A percentile compares a stretch with the other conserved stretches of the same genome.
These are phyloP conservation scores for Ailanthus altissimus DNA, from an alignment of 345 rosid species.

Conservation along the genomic window DNA sequence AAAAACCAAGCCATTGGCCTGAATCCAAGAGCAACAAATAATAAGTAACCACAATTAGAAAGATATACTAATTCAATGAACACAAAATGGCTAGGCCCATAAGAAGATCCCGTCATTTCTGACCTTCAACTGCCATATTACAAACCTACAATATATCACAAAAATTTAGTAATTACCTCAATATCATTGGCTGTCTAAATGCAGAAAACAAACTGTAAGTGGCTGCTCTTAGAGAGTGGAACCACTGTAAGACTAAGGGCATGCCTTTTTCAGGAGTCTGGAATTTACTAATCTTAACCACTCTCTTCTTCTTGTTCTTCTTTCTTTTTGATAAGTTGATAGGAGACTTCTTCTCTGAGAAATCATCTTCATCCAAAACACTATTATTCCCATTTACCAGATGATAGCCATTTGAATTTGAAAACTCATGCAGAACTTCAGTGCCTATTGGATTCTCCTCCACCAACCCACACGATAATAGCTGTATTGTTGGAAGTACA, in stretches of 20 bases:
- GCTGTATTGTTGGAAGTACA: conserved; percentile 64
- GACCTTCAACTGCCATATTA: conserved; percentile 9
- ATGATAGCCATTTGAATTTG: conserved; percentile 36
- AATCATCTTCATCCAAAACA: conserved; percentile 38
- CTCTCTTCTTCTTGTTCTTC: conserved; percentile 44
- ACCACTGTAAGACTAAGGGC: conserved; percentile 47
- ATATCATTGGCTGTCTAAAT: conserved; percentile 73
- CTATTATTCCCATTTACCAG: conserved; percentile 41
- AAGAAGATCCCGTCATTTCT: not conserved
- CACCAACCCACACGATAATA: conserved; percentile 75
- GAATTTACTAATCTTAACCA: conserved; percentile 30
- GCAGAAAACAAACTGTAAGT: conserved; percentile 61
- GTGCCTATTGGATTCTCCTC: conserved; percentile 48
- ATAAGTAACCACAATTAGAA: conserved; percentile 31
- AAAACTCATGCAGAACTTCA: conserved; percentile 34
- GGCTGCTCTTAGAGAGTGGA: conserved; percentile 66
- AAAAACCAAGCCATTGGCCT: conserved; percentile 99
- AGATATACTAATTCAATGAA: not conserved
- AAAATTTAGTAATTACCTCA: conserved; percentile 52
- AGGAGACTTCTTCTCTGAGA: conserved; percentile 38
- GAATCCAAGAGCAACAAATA: conserved; percentile 26
- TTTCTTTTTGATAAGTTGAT: conserved; percentile 60
- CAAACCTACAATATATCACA: not conserved
- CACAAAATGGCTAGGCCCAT: not conserved
- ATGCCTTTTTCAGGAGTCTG: conserved; percentile 34